Percentiles rank a stretch among this genome's conserved stretches.
Evolutionary conservation across 2,329 filamentous ascomycete genomes (phyloP).

Genomic region (Microdochium bolleyi): DNA sequence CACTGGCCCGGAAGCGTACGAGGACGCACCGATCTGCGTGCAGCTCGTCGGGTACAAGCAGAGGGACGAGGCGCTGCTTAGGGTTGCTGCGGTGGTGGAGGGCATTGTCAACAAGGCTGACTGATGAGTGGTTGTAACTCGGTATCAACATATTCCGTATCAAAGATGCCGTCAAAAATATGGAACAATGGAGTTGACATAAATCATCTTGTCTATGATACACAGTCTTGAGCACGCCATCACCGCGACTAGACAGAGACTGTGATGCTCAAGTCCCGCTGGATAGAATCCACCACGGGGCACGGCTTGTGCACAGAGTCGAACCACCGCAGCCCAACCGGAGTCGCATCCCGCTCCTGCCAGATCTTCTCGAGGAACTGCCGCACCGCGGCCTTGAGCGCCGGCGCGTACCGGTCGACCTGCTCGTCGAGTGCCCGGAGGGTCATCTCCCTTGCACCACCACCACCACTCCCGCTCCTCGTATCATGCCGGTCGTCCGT

Average conservation of each 20-base stretch:
- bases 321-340: constrained; percentile 9
- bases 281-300: constrained; percentile 9
- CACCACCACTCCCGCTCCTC: no score
- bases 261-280: not conserved
- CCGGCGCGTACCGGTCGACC: constrained; percentile 12
- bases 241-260: no score
- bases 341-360: constrained; percentile 14
- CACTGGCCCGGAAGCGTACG: constrained; percentile 17
- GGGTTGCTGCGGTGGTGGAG: constrained; percentile 15
- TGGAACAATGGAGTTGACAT: no score
- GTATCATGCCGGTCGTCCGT: constrained; percentile 2
- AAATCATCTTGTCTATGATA: no score
- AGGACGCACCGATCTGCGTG: constrained; percentile 15
- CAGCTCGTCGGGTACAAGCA: constrained; percentile 22
- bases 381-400: constrained; percentile 13
- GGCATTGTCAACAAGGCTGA: constrained; percentile 11
- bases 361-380: constrained; percentile 15
- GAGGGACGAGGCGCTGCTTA: constrained; percentile 17
- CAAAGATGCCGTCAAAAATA: no score
- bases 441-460: constrained; percentile 8
- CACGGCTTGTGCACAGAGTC: constrained; percentile 16
- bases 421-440: constrained; percentile 11
- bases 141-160: no score
- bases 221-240: no score
- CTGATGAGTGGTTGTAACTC: not conserved